These are phyloP conservation scores for Globisporangium perplexum DNA, from an alignment of 352 stramenopile species.

Conservation along the genomic window DNA sequence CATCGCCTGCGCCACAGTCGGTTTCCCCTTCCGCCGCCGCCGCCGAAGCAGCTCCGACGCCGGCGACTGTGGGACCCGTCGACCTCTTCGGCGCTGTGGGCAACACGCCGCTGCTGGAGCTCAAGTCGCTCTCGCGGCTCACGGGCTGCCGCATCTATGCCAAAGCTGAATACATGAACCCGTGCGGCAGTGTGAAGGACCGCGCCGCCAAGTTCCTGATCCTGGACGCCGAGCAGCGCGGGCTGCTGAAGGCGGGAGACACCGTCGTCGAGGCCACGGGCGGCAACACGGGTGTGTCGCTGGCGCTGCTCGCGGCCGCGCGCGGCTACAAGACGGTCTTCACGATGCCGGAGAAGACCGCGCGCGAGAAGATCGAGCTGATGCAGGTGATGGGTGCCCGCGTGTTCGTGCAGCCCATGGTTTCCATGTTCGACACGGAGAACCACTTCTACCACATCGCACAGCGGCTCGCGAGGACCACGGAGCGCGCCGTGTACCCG, in stretches of 20 bases:
- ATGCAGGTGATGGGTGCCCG: slow-evolving; percentile 74
- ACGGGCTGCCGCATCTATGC: slow-evolving; percentile 73
- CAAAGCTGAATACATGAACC: slow-evolving; percentile 88
- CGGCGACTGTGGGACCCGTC: slow-evolving; percentile 32
- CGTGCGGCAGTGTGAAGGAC: slow-evolving; percentile 93
- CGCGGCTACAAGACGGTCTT: slow-evolving; percentile 81
- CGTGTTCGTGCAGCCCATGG: slow-evolving; percentile 55
- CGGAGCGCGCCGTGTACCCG: slow-evolving; percentile 34
- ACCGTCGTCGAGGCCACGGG: slow-evolving; percentile 81
- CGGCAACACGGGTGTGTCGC: slow-evolving; percentile 90
- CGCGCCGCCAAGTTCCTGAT: slow-evolving; percentile 92
- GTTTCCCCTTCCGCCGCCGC: not conserved
- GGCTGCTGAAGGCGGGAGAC: slow-evolving; percentile 64
- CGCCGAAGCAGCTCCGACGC: not conserved
- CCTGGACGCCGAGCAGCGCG: slow-evolving; percentile 83
- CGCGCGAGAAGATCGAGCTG: slow-evolving; percentile 71
- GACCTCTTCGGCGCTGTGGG: slow-evolving; percentile 62
- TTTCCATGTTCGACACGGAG: slow-evolving; percentile 55
- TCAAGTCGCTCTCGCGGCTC: slow-evolving; percentile 56
- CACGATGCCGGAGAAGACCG: slow-evolving; percentile 67
- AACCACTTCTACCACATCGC: slow-evolving; percentile 78
- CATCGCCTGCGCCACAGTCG: not conserved
- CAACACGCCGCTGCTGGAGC: slow-evolving; percentile 71
- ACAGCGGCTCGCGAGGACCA: slow-evolving; percentile 32
- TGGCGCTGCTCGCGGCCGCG: slow-evolving; percentile 85